A percentile compares a stretch with the other conserved stretches of the same genome.
These are phyloP conservation scores for Lenwebbia sp. DNA, from an alignment of 345 rosid genomes.

Conservation along the genomic window DNA sequence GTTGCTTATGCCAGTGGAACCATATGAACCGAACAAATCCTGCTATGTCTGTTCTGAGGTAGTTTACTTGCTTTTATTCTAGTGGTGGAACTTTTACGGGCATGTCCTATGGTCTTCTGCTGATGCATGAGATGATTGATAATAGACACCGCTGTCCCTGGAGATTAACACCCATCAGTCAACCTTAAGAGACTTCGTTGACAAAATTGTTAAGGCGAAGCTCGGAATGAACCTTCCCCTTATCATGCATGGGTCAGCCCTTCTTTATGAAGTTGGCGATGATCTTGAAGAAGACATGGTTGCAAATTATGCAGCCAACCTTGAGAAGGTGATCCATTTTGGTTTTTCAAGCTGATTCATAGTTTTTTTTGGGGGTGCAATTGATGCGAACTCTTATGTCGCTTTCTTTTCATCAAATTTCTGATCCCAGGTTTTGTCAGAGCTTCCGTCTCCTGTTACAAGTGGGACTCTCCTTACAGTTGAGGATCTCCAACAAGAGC, in stretches of 20 bases:
- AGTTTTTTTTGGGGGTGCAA: neutral
- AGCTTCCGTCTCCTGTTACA: conserved; percentile 71
- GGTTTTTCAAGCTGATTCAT: neutral
- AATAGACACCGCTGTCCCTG: conserved; percentile 73
- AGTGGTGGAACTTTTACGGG: neutral
- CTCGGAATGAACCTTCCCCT: conserved; percentile 90
- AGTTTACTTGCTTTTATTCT: neutral
- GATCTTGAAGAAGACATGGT: conserved; percentile 79
- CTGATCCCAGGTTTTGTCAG: conserved; percentile 45
- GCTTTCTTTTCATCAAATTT: neutral
- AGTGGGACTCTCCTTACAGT: conserved; percentile 62
- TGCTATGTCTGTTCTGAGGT: conserved; percentile 99
- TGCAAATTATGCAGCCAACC: conserved; percentile 76
- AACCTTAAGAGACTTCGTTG: conserved; percentile 88
- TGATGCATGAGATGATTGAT: conserved; percentile 6
- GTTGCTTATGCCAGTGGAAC: conserved; percentile 97
- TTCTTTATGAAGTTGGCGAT: conserved; percentile 96
- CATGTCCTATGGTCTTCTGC: neutral
- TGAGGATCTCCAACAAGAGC: conserved; percentile 92
- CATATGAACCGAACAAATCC: conserved; percentile 78
- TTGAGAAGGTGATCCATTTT: conserved; percentile 59
- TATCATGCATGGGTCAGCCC: conserved; percentile 68
- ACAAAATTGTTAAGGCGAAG: conserved; percentile 85
- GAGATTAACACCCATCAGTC: conserved; percentile 71
- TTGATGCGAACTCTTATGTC: neutral